Conservation (phyloP, 1,284 basidiomycete species). For the Tylopilus sp. region DNA sequence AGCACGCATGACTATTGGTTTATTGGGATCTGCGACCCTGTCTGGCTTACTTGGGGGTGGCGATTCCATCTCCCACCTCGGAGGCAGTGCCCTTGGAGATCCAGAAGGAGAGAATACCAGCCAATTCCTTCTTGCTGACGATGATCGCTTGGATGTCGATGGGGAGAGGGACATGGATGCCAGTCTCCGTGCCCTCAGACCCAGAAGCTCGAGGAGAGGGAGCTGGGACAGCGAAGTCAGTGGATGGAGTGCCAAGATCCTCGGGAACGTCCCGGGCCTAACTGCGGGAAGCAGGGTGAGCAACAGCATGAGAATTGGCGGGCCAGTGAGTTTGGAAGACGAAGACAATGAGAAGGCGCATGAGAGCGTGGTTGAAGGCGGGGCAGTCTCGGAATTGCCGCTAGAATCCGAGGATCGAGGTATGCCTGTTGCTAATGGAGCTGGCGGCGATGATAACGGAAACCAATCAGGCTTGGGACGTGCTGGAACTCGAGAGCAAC, state of each 20-base stretch:
- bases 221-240: slow-evolving; percentile 84
- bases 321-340: slow-evolving; percentile 40
- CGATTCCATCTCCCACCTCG: slow-evolving; percentile 70
- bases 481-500: slow-evolving; percentile 3
- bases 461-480: slow-evolving; percentile 3
- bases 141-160: slow-evolving; percentile 52
- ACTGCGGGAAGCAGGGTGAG: slow-evolving; percentile 48
- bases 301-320: slow-evolving; percentile 55
- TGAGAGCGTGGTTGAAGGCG: slow-evolving; percentile 12
- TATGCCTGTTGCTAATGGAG: slow-evolving; percentile 1
- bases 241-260: slow-evolving; percentile 74
- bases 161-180: slow-evolving; percentile 66
- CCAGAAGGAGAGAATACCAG: slow-evolving; percentile 63
- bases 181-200: slow-evolving; percentile 74
- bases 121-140: slow-evolving; percentile 59
- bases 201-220: slow-evolving; percentile 72
- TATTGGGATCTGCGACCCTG: slow-evolving; percentile 44
- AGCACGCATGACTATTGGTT: slow-evolving; percentile 38
- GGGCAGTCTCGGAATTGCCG: slow-evolving; percentile 5
- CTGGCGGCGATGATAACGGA: slow-evolving; percentile 4
- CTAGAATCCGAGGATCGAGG: slow-evolving; percentile 10
- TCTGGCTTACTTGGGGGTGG: slow-evolving; percentile 49
- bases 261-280: slow-evolving; percentile 41
- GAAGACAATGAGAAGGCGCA: slow-evolving; percentile 27
- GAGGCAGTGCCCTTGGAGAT: slow-evolving; percentile 47